Evolutionary conservation across 164 flowering plant genomes (phyloP).

Genomic region (Houttuynia cordata): DNA sequence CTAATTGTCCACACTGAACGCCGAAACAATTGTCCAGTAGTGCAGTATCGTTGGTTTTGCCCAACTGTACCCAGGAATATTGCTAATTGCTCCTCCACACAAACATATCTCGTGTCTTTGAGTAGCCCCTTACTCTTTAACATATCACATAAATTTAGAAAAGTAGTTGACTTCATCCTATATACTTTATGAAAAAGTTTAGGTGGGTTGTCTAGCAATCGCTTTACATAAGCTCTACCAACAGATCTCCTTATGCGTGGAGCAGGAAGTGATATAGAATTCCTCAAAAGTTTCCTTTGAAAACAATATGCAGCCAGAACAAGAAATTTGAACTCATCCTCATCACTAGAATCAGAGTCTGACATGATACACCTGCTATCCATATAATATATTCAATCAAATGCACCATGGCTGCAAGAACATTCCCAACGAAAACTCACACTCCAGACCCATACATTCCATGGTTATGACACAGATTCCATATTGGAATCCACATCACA

Average conservation of each 20-base stretch:
- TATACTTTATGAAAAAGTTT: background rate
- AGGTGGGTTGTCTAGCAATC: background rate
- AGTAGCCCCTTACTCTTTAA: background rate
- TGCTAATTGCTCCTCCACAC: constrained; percentile 7
- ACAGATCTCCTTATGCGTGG: background rate
- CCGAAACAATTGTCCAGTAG: background rate
- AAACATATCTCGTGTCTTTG: background rate
- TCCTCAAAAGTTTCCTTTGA: background rate
- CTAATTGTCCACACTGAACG: background rate
- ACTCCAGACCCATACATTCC: too few species aligned
- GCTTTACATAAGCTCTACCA: background rate
- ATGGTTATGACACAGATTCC: too few species aligned
- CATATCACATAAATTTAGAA: constrained; percentile 1
- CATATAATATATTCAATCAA: too few species aligned
- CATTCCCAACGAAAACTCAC: too few species aligned
- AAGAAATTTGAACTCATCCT: background rate
- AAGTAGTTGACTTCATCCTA: constrained; percentile 3
- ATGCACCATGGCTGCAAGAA: too few species aligned
- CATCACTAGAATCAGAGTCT: background rate
- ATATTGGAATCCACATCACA: too few species aligned
- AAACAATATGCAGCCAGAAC: background rate
- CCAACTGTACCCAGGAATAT: constrained; percentile 6
- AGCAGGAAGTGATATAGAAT: background rate
- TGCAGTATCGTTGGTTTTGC: background rate
- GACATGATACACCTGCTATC: background rate